Evolutionary conservation across 179 eudicot species (phyloP).

Genomic region (Beta macrorhiza): DNA sequence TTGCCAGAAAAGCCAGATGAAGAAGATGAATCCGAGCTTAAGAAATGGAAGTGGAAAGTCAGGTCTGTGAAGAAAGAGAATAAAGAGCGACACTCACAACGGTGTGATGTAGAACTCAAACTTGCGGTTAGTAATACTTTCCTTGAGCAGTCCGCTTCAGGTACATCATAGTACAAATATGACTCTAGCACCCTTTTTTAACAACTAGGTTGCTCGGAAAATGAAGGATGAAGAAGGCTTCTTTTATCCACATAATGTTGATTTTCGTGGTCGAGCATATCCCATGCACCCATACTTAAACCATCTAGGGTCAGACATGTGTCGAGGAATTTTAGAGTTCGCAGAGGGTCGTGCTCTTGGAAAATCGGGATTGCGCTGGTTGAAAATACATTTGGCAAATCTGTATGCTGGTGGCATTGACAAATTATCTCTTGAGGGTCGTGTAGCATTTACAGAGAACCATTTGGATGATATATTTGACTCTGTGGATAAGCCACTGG

Average conservation of each 20-base stretch:
- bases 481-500: conserved; percentile 94
- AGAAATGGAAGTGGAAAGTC: conserved; percentile 88
- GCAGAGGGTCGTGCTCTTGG: conserved; percentile 90
- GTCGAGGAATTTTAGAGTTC: conserved; percentile 91
- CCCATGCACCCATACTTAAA: conserved; percentile 97
- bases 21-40: conserved; percentile 59
- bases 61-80: conserved; percentile 70
- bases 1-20: conserved; percentile 85
- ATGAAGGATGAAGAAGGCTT: conserved; percentile 93
- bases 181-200: not conserved
- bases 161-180: not conserved
- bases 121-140: conserved; percentile 45
- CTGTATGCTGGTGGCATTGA: conserved; percentile 91
- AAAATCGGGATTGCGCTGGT: conserved; percentile 77
- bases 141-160: not conserved
- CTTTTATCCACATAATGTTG: conserved; percentile 96
- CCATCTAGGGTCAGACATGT: conserved; percentile 94
- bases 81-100: conserved; percentile 82
- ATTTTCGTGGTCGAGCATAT: conserved; percentile 98
- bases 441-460: conserved; percentile 78
- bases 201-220: conserved; percentile 74
- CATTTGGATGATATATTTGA: conserved; percentile 92
- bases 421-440: conserved; percentile 82
- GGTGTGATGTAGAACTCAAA: conserved; percentile 94
- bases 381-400: conserved; percentile 93